Evolutionary conservation across 177 flowering plant species (phyloP), one percentile per base, ranked within the genome.

Genomic region (Vitis hybrid): DNA sequence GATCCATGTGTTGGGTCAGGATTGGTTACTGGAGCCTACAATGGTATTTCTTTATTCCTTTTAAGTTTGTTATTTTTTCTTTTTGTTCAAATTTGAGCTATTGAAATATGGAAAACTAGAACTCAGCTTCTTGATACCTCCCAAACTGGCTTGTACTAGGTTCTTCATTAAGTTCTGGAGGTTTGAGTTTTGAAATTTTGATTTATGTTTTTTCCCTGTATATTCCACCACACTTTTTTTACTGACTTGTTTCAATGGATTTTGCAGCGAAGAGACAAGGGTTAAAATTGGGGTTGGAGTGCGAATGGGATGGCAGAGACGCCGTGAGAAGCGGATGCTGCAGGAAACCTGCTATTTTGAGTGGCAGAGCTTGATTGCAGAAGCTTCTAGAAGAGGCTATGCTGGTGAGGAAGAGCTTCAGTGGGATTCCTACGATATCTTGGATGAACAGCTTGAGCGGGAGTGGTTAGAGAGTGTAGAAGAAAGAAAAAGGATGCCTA

Each of bases 321-420:
- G 96, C 16, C 89, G 88, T n/a, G 74, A 81, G 75, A 88, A 74
- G 84, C 56, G 79, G 79, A 61, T 78, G 82, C 62, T 87, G 68
- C 98, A 93, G 70, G 94, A 93, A 74, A 81, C 72, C 51, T 93
- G 97, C 85, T 69, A 68, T 75, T 77, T 80, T 70, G 89, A 89
- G 65, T 95, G 99, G 99, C 92, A 89, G 74, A 86, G 90, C 78
- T 69, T 89, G 76, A 87, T 95, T 78, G 93, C 98, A 45, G 91
- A 86, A 70, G 89, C 97, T 76, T 85, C 95, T 67, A 85, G 91
- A 77, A 76, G 58, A 66, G 99, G 99, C 29, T 71, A 60, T 69
- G 63, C 56, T 58, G 91, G 84, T 57, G 90, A 93, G 77, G 89
- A 83, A 68, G 94, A 88, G 80, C 81, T 93, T 65, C 89, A 86